Evolutionary conservation across 139 green algal species (phyloP).

Genomic region (Parachlorella kessleri): DNA sequence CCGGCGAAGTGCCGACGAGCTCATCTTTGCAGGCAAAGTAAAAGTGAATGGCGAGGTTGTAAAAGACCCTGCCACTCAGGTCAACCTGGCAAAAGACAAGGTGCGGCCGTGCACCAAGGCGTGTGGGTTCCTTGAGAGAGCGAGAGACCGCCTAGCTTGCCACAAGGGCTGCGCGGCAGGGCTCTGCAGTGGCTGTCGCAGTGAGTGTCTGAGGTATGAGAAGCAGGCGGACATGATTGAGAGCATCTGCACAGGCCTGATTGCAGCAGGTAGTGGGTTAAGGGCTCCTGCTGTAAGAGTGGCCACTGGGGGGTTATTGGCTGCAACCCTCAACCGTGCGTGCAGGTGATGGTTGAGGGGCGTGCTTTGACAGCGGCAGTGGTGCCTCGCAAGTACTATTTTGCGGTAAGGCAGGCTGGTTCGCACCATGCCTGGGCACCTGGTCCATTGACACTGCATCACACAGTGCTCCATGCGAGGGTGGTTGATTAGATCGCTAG

Average conservation of each 20-base stretch:
- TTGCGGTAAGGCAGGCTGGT: too few relatives aligned
- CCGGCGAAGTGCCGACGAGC: constrained; percentile 73
- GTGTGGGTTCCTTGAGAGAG: too few relatives aligned
- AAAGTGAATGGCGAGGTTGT: constrained; percentile 84
- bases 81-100: constrained; percentile 59
- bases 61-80: constrained; percentile 53
- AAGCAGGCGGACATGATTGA: not conserved
- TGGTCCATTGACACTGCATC: too few relatives aligned
- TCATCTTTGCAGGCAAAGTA: constrained; percentile 82
- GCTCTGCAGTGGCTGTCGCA: not conserved
- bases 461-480: too few relatives aligned
- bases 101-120: too few relatives aligned
- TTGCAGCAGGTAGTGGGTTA: not conserved
- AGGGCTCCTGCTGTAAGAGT: too few relatives aligned
- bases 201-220: not conserved
- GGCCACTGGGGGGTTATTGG: too few relatives aligned
- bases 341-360: constrained; percentile 4
- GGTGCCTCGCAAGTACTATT: constrained; percentile 41
- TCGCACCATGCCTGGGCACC: too few relatives aligned
- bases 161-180: too few relatives aligned
- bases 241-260: not conserved
- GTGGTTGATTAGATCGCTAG: too few relatives aligned
- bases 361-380: not conserved
- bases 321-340: not conserved
- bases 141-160: too few relatives aligned